A percentile compares a stretch with the other conserved stretches of the same genome.
These are phyloP conservation scores for Aspergillus brunneoviolaceus DNA, from an alignment of 2,329 filamentous ascomycete genomes.

Conservation along the genomic window DNA sequence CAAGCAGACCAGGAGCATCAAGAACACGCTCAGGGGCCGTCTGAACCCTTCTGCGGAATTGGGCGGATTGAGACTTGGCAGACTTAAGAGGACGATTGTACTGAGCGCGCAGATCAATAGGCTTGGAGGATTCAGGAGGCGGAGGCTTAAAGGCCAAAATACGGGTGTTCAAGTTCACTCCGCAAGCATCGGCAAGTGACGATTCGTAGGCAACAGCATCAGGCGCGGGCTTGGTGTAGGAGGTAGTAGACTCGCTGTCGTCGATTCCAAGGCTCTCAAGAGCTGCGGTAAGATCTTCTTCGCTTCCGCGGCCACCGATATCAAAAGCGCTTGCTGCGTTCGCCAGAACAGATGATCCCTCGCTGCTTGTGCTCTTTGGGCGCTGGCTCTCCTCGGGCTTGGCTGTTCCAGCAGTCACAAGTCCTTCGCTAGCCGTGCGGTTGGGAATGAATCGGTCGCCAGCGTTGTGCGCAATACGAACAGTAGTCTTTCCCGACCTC, in stretches of 20 bases:
- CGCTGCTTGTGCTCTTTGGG: constrained; percentile 67
- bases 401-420: constrained; percentile 74
- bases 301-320: constrained; percentile 59
- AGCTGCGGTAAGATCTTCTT: constrained; percentile 75
- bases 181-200: constrained; percentile 84
- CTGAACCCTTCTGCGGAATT: constrained; percentile 87
- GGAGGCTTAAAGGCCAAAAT: constrained; percentile 98
- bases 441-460: constrained; percentile 97
- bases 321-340: constrained; percentile 68
- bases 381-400: constrained; percentile 81
- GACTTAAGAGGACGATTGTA: constrained; percentile 96
- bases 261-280: constrained; percentile 78
- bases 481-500: constrained; percentile 67
- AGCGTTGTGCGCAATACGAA: constrained; percentile 66
- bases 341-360: constrained; percentile 74
- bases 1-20: constrained; percentile 90
- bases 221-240: constrained; percentile 76
- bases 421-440: constrained; percentile 82
- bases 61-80: constrained; percentile 69
- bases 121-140: constrained; percentile 96
- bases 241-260: constrained; percentile 64
- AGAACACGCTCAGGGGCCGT: constrained; percentile 95
- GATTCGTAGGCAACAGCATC: constrained; percentile 90
- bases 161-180: constrained; percentile 87
- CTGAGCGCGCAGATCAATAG: constrained; percentile 93